Conservation (phyloP, 1,139 yeast genomes). For the Hansenula sp. region DNA sequence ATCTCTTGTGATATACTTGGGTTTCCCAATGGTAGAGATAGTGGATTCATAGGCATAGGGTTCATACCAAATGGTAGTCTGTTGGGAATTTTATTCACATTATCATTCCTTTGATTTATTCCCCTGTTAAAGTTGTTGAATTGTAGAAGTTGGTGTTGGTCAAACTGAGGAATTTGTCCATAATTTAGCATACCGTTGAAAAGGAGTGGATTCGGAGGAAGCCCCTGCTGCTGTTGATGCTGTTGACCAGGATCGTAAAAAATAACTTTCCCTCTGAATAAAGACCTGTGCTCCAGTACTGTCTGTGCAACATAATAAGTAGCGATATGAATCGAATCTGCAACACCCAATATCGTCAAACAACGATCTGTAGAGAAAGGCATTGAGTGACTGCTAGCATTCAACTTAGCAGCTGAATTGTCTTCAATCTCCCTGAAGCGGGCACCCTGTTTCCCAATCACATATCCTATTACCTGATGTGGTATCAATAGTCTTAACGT, state of each 20-base stretch:
- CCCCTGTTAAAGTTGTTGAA: background rate
- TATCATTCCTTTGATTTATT: background rate
- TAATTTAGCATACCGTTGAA: conserved; percentile 6
- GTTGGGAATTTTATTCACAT: background rate
- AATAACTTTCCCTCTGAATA: conserved; percentile 47
- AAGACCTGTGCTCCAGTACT: conserved; percentile 53
- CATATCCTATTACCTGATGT: conserved; percentile 75
- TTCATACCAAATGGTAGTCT: too few species aligned
- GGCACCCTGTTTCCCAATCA: conserved; percentile 77
- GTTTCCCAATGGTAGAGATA: conserved; percentile 4
- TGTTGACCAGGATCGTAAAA: conserved; percentile 62
- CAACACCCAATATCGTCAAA: conserved; percentile 70
- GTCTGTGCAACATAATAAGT: conserved; percentile 69
- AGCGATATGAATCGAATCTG: conserved; percentile 86
- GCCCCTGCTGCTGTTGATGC: conserved; percentile 16
- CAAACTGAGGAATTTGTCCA: conserved; percentile 5
- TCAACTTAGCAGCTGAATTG: conserved; percentile 72
- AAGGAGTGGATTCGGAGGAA: conserved; percentile 10
- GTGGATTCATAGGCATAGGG: background rate
- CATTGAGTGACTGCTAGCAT: conserved; percentile 71
- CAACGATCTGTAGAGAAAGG: conserved; percentile 81
- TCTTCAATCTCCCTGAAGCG: conserved; percentile 81
- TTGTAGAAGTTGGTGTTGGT: conserved; percentile 9
- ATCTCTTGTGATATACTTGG: conserved; percentile 47
- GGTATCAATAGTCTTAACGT: conserved; percentile 67